Base-by-base conservation (phyloP, 805 yeast species). In the Metschnikowia vanudenii region DNA sequence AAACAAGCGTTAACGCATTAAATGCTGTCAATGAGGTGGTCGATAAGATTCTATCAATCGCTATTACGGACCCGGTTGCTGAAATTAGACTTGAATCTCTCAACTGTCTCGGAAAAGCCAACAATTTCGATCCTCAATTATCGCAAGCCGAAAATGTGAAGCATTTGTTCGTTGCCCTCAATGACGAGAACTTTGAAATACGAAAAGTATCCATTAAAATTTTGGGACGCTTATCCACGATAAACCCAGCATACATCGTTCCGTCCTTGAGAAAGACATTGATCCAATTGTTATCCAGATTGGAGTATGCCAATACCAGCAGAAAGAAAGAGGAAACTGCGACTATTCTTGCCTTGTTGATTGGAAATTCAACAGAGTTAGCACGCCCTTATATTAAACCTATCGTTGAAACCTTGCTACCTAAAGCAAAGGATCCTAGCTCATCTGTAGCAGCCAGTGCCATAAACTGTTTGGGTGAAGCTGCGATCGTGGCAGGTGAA, bases 171-270 rank as follows among this genome's bases (percentile, higher is more conserved):
- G 87, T 91, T 73, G 92, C 97, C 0, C 69, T 92, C 46, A 88
- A 94, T 60, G 99, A 94, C 66, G 98, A 92, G 64, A 79, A 79
- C 2, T 94, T 94, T 60, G 82, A 81, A 10, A 85, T 94, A 10
- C 78, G 96, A 45, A 82, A 86, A 56, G 85, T 81, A 13, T 85
- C 96, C 0, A 80, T 92, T 29, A 76, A 75, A 41, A 77, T 91
- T 10, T 80, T 94, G 48, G 98, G 99, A 2, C 76, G 97, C 46
- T 67, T 94, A 14, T 85, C 96, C 0, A 68, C 80, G 1, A 84
- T 89, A 34, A 94, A 94, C 58, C 98, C 99, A 0, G 97, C 99
- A 0, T 92, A 89, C 64, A 88, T 94, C 52, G 90, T 92, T 32
- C 99, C 99, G 0, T 88, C 96, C 0, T 72, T 94, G 44, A 76